A percentile compares a stretch with the other conserved stretches of the same genome.
Evolutionary conservation across 768 basidiomycete genomes (phyloP).

Genomic region (Scleroderma citrinum): DNA sequence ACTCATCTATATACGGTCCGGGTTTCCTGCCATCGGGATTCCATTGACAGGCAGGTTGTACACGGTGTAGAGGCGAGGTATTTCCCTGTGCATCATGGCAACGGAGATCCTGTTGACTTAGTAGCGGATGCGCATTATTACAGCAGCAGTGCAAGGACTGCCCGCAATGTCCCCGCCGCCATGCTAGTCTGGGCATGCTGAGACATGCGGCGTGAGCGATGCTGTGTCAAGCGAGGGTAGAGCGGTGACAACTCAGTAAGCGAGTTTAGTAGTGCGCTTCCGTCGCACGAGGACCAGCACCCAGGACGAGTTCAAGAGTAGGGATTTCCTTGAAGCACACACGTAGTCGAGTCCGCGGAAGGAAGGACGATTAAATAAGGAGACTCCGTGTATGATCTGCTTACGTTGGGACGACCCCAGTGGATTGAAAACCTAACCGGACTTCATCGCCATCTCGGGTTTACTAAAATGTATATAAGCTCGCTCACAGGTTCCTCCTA

Average conservation of each 20-base stretch:
- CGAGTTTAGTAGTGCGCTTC: constrained; percentile 16
- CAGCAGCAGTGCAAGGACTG: neutral
- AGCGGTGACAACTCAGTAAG: constrained; percentile 3
- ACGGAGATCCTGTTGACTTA: neutral
- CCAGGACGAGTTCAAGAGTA: too few species aligned
- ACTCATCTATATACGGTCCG: neutral
- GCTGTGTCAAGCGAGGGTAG: neutral
- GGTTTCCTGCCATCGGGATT: neutral
- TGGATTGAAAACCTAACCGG: too few species aligned
- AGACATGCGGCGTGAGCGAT: neutral
- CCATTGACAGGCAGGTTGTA: neutral
- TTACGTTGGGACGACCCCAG: too few species aligned
- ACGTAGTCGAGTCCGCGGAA: too few species aligned
- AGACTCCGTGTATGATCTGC: too few species aligned
- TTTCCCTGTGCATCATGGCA: constrained; percentile 3
- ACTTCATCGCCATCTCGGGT: too few species aligned
- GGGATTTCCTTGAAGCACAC: too few species aligned
- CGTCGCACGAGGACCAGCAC: constrained; percentile 1
- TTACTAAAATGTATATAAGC: too few species aligned
- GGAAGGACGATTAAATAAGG: too few species aligned
- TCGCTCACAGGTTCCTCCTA: too few species aligned
- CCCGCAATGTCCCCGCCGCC: neutral
- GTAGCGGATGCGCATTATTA: neutral
- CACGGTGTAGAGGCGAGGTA: neutral
- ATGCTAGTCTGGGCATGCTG: neutral